Percentiles rank a stretch among this genome's conserved stretches.
Evolutionary conservation across 371 early-diverging fungal genomes (phyloP).

Genomic region (Phascolomyces articulosus): DNA sequence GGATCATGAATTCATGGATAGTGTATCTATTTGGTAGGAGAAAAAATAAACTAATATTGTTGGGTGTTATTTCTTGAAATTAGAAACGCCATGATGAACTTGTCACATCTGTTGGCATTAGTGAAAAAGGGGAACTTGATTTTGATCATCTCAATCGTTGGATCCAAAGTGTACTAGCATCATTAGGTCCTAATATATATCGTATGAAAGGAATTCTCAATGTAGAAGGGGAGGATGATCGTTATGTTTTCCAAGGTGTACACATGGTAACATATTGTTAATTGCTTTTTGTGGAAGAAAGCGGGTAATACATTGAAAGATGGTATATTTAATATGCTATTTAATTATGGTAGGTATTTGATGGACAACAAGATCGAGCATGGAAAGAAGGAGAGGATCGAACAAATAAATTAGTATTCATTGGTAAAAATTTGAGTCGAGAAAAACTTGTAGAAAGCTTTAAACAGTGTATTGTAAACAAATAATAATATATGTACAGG

Average conservation of each 20-base stretch:
- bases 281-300: too few species aligned
- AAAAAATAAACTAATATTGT: too few species aligned
- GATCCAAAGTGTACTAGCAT: constrained; percentile 32
- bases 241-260: constrained; percentile 45
- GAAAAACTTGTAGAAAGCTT: constrained; percentile 22
- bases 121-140: constrained; percentile 19
- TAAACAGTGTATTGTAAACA: constrained; percentile 21
- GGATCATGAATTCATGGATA: too few species aligned
- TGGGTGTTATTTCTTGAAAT: too few species aligned
- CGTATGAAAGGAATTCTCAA: constrained; percentile 40
- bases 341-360: constrained; percentile 25
- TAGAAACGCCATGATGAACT: constrained; percentile 11
- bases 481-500: not conserved
- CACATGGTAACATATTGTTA: constrained; percentile 23
- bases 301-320: too few species aligned
- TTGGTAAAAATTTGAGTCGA: constrained; percentile 35
- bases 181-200: constrained; percentile 30
- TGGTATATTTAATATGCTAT: not conserved
- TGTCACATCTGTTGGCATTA: constrained; percentile 30
- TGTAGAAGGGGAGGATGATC: constrained; percentile 32
- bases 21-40: too few species aligned
- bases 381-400: constrained; percentile 29
- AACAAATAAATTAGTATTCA: constrained; percentile 31
- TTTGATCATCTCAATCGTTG: constrained; percentile 29
- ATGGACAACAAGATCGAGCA: constrained; percentile 30